These are phyloP conservation scores for Arthroderma uncinatum DNA, from an alignment of 2,329 filamentous ascomycete species.

Conservation along the genomic window DNA sequence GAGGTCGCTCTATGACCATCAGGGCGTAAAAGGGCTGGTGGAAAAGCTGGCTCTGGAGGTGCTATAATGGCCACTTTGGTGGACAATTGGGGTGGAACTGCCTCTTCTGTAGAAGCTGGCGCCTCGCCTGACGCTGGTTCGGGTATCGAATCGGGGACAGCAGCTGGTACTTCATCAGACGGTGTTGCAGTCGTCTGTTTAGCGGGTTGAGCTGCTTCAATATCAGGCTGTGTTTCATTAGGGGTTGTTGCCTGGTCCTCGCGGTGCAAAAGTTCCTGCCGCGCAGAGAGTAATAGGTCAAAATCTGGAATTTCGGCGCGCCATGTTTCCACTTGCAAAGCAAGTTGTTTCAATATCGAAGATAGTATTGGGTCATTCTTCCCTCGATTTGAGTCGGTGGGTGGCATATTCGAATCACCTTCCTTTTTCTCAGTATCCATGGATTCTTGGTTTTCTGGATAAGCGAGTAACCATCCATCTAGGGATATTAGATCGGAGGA, in stretches of 20 bases:
- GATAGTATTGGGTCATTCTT: constrained; percentile 37
- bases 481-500: constrained; percentile 75
- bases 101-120: not conserved
- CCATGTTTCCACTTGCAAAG: constrained; percentile 52
- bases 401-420: too few species aligned
- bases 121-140: too few species aligned
- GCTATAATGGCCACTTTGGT: not conserved
- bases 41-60: not conserved
- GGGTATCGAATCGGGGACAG: not conserved
- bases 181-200: not conserved
- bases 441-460: constrained; percentile 54
- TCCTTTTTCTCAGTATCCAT: constrained; percentile 14
- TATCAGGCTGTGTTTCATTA: not conserved
- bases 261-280: constrained; percentile 34
- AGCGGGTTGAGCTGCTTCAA: not conserved
- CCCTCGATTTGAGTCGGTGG: constrained; percentile 15
- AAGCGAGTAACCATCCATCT: constrained; percentile 80
- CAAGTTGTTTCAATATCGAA: constrained; percentile 47
- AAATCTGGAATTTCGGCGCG: constrained; percentile 57
- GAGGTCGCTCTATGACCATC: not conserved
- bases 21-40: not conserved
- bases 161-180: not conserved
- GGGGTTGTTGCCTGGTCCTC: constrained; percentile 17
- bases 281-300: constrained; percentile 56
- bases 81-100: not conserved